phyloP scores from a whole-genome alignment of 129 eudicot species.

The Scalesia atractyloides region DNA sequence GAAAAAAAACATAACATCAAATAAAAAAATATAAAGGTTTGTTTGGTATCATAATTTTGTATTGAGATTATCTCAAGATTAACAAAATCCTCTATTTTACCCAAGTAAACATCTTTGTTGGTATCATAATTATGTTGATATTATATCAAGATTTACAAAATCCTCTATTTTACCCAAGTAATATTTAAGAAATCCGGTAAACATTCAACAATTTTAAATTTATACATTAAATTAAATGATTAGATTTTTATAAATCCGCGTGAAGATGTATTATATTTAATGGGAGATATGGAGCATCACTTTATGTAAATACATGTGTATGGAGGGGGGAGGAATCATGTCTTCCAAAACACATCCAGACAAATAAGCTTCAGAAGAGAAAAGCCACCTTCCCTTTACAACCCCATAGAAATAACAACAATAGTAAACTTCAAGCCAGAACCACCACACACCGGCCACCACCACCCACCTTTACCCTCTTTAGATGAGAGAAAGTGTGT shows the following conservation, averaged over 20 bases:
- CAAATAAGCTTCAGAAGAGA: constrained; percentile 72
- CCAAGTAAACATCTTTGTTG: too few species aligned
- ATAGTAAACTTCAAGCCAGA: constrained; percentile 41
- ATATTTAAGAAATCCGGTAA: background rate
- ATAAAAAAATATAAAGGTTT: too few species aligned
- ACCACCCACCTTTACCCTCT: constrained; percentile 27
- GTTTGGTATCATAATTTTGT: too few species aligned
- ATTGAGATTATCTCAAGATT: background rate
- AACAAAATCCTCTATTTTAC: too few species aligned
- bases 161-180: background rate
- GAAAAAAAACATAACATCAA: too few species aligned
- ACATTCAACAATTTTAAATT: background rate
- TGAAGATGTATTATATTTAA: constrained; percentile 28
- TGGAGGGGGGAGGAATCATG: constrained; percentile 57
- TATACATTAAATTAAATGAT: background rate
- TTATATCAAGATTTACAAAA: background rate
- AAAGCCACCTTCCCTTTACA: constrained; percentile 71
- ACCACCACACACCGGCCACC: constrained; percentile 32
- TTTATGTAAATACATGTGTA: constrained; percentile 31
- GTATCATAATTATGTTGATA: too few species aligned
- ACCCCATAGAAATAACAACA: constrained; percentile 51
- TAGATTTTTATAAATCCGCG: constrained; percentile 20
- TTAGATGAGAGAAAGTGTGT: background rate
- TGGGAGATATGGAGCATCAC: constrained; percentile 34
- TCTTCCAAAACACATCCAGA: constrained; percentile 77